These are phyloP conservation scores for Arthrocladium fulminans DNA, from an alignment of 2,329 filamentous ascomycete genomes.

Conservation along the genomic window DNA sequence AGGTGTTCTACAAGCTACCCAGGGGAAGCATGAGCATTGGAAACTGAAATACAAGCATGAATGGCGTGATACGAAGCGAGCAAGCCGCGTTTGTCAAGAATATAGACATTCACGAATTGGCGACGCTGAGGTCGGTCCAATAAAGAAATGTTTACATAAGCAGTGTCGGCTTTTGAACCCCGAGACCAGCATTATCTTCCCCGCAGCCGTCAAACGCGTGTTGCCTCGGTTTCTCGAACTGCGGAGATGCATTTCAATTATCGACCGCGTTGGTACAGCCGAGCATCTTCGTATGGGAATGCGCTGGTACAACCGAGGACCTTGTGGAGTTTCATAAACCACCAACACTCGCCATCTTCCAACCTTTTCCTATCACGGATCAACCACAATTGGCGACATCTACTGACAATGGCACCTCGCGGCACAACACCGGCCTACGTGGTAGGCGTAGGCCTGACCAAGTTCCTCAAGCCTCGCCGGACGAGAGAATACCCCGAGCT, in stretches of 20 bases:
- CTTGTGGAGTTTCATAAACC: not conserved
- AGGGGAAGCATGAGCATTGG: too few species aligned
- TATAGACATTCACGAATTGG: too few species aligned
- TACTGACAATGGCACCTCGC: conserved; percentile 2
- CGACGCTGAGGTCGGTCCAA: too few species aligned
- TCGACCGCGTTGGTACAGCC: not conserved
- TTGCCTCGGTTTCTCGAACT: not conserved
- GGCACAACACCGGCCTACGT: conserved; percentile 55
- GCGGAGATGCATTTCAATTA: too few species aligned
- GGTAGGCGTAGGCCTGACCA: conserved; percentile 95
- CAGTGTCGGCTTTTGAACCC: not conserved
- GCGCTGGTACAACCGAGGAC: not conserved
- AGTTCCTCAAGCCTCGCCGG: conserved; percentile 61
- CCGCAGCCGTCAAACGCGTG: not conserved
- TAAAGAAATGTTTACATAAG: not conserved
- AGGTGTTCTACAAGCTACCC: too few species aligned
- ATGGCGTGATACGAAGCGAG: too few species aligned
- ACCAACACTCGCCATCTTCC: not conserved
- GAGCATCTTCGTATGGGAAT: not conserved
- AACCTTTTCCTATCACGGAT: not conserved
- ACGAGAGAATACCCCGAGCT: conserved; percentile 27
- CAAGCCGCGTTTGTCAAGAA: too few species aligned
- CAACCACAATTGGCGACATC: not conserved
- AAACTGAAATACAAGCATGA: too few species aligned
- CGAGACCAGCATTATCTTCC: not conserved